A percentile compares a stretch with the other conserved stretches of the same genome.
These are phyloP conservation scores for Lotus japonicus DNA, from an alignment of 306 rosid species.

Conservation along the genomic window DNA sequence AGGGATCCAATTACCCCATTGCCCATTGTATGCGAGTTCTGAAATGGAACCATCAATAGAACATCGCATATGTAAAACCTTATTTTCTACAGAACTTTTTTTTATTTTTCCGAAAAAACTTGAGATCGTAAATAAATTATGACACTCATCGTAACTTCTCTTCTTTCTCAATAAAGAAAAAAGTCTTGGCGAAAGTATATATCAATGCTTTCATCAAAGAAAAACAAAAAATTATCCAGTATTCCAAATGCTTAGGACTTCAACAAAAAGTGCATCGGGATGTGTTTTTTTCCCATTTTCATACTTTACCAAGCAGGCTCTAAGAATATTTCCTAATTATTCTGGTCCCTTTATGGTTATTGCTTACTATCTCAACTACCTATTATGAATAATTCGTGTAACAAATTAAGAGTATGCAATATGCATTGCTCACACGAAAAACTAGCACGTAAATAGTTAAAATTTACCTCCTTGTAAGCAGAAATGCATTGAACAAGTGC, in stretches of 20 bases:
- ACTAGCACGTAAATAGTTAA: neutral
- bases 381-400: neutral
- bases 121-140: neutral
- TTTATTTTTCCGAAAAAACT: too few relatives aligned
- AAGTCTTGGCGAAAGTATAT: neutral
- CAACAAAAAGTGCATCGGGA: too few relatives aligned
- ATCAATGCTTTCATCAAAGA: neutral
- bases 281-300: too few relatives aligned
- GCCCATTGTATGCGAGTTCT: neutral
- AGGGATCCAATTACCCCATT: neutral
- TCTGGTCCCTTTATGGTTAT: too few relatives aligned
- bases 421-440: neutral
- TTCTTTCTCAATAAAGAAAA: neutral
- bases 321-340: too few relatives aligned
- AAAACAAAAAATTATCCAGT: neutral
- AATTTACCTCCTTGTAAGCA: conserved; percentile 61
- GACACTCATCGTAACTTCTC: neutral
- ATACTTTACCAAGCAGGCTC: too few relatives aligned
- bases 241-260: neutral
- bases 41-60: neutral
- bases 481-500: conserved; percentile 54
- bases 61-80: neutral
- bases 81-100: neutral
- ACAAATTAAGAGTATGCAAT: neutral
- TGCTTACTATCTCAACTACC: neutral